Percentiles rank a stretch among this genome's conserved stretches.
Evolutionary conservation across 805 yeast species (phyloP).

Genomic region (Candida mattraensis): DNA sequence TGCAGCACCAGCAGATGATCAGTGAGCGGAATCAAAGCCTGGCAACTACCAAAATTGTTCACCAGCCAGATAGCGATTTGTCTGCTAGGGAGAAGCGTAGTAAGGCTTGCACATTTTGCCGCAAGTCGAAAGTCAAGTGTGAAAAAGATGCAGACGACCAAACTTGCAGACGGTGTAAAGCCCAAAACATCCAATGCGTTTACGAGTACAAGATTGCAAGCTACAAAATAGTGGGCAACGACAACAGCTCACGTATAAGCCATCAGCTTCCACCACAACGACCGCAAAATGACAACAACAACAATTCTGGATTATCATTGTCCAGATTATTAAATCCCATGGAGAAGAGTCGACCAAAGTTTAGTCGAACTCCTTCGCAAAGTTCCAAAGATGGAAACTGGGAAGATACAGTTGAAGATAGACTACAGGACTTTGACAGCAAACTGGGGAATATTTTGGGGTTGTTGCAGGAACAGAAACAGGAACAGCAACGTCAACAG

Average conservation of each 20-base stretch:
- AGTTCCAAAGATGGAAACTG: conserved; percentile 21
- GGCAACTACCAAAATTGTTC: conserved; percentile 20
- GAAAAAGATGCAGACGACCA: conserved; percentile 42
- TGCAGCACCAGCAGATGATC: conserved; percentile 19
- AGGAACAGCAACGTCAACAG: conserved; percentile 5
- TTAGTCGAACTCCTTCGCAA: background rate
- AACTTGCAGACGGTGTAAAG: conserved; percentile 60
- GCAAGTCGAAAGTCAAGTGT: conserved; percentile 63
- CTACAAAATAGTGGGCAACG: conserved; percentile 33
- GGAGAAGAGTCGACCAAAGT: conserved; percentile 7
- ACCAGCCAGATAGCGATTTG: conserved; percentile 20
- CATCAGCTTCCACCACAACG: background rate
- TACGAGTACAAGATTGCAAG: conserved; percentile 56
- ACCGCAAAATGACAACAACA: background rate
- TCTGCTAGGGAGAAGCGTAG: conserved; percentile 29
- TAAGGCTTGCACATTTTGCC: conserved; percentile 65
- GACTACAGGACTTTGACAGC: conserved; percentile 40
- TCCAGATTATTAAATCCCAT: conserved; percentile 21
- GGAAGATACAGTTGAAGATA: conserved; percentile 39
- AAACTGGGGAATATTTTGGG: conserved; percentile 39
- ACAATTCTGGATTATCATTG: conserved; percentile 11
- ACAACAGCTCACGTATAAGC: conserved; percentile 4
- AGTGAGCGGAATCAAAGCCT: conserved; percentile 12
- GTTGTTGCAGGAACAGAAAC: conserved; percentile 32
- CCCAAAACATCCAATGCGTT: conserved; percentile 52